Evolutionary conservation across 2,329 filamentous ascomycete genomes (phyloP).

Genomic region (Venturia asperata): DNA sequence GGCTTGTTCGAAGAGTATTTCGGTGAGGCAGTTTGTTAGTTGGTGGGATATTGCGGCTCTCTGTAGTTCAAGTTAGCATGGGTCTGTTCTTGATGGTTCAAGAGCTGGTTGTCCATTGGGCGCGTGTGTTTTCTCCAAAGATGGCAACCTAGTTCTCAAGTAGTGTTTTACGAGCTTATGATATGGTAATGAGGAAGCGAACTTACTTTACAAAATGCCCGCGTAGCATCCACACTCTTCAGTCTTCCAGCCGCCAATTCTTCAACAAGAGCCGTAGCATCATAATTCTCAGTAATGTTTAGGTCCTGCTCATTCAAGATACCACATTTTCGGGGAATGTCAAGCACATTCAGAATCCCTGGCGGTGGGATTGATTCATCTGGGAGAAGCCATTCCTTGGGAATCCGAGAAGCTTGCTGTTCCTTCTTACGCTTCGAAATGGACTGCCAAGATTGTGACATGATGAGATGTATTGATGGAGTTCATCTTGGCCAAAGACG

Average conservation of each 20-base stretch:
- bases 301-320: conserved; percentile 46
- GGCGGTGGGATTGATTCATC: conserved; percentile 24
- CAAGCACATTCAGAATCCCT: conserved; percentile 35
- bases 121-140: no score
- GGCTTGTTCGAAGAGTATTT: conserved; percentile 34
- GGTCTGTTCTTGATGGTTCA: neutral
- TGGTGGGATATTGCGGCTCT: conserved; percentile 43
- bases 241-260: conserved; percentile 31
- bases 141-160: no score
- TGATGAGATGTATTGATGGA: conserved; percentile 21
- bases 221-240: conserved; percentile 33
- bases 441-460: conserved; percentile 34
- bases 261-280: conserved; percentile 37
- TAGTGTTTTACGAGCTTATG: no score
- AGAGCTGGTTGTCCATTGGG: no score
- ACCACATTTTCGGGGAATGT: conserved; percentile 47
- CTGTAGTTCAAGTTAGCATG: conserved; percentile 22
- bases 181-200: neutral
- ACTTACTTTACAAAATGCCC: conserved; percentile 40
- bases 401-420: conserved; percentile 37
- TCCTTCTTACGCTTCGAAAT: conserved; percentile 39
- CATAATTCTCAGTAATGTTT: conserved; percentile 49
- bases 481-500: neutral
- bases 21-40: conserved; percentile 38
- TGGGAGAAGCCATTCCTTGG: conserved; percentile 39